Evolutionary conservation across 768 basidiomycete species (phyloP).

Genomic region (Termitomyces sp.): DNA sequence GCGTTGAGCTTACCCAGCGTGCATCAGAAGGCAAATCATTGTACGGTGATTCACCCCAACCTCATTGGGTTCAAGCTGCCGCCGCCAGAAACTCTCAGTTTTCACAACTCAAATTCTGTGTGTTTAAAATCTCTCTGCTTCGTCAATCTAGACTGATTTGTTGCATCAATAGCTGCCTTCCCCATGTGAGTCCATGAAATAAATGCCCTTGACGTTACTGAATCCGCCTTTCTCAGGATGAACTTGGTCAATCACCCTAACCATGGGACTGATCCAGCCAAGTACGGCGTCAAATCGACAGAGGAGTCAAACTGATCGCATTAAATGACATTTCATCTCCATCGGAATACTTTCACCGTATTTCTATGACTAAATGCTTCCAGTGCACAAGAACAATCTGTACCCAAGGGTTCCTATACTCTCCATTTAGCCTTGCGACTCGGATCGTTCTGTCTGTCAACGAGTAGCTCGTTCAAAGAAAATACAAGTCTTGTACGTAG

Average conservation of each 20-base stretch:
- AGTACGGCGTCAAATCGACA: constrained; percentile 49
- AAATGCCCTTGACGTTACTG: neutral
- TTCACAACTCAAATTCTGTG: constrained; percentile 91
- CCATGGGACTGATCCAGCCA: constrained; percentile 81
- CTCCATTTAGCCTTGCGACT: neutral
- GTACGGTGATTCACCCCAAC: constrained; percentile 80
- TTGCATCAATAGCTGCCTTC: constrained; percentile 46
- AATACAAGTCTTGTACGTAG: neutral
- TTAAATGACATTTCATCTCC: neutral
- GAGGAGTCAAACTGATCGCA: constrained; percentile 13
- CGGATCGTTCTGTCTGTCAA: neutral
- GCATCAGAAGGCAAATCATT: constrained; percentile 76
- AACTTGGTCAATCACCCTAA: constrained; percentile 90
- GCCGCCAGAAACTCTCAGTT: constrained; percentile 87
- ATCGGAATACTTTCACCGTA: neutral
- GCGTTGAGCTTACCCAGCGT: constrained; percentile 70
- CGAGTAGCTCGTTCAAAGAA: neutral
- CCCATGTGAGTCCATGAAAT: constrained; percentile 53
- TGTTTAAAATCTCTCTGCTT: constrained; percentile 21
- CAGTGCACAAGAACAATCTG: neutral
- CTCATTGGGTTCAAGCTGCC: constrained; percentile 79
- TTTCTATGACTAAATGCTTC: neutral
- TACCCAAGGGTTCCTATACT: neutral
- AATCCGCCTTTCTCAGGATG: constrained; percentile 53
- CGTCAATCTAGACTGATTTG: constrained; percentile 8